phyloP scores from a whole-genome alignment of 257 asterid species.

The Scutellaria galericulata region DNA sequence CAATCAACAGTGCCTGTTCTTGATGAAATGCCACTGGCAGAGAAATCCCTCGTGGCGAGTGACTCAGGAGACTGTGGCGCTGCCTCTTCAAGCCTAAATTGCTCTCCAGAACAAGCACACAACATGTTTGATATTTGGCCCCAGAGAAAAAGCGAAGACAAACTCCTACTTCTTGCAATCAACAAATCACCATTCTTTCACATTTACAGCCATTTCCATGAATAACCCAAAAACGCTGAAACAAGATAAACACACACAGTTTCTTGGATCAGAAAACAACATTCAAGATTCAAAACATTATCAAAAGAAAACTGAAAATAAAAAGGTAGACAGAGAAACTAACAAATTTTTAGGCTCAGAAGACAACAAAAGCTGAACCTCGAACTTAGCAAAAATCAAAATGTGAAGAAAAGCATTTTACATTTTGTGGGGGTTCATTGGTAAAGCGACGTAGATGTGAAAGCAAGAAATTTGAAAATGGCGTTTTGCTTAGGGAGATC shows the following conservation, averaged over 20 bases:
- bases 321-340: constrained; percentile 24
- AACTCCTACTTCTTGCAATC: constrained; percentile 26
- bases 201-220: neutral
- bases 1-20: constrained; percentile 72
- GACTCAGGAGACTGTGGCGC: constrained; percentile 88
- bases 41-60: constrained; percentile 91
- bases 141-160: neutral
- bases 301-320: neutral
- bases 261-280: constrained; percentile 15
- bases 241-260: neutral
- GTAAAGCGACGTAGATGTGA: constrained; percentile 22
- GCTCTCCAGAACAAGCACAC: constrained; percentile 98
- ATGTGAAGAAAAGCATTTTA: constrained; percentile 23
- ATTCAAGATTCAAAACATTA: constrained; percentile 11
- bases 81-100: constrained; percentile 75
- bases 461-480: constrained; percentile 31
- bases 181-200: constrained; percentile 29
- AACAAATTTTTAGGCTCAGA: constrained; percentile 31
- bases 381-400: constrained; percentile 30
- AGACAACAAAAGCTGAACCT: constrained; percentile 31
- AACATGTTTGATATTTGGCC: constrained; percentile 51
- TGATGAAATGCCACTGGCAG: constrained; percentile 86
- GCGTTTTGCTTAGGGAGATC: constrained; percentile 42
- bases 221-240: neutral
- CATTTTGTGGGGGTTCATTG: constrained; percentile 16